These are phyloP conservation scores for Yamadazyma oceani DNA, from an alignment of 1,139 yeast species.

Conservation along the genomic window DNA sequence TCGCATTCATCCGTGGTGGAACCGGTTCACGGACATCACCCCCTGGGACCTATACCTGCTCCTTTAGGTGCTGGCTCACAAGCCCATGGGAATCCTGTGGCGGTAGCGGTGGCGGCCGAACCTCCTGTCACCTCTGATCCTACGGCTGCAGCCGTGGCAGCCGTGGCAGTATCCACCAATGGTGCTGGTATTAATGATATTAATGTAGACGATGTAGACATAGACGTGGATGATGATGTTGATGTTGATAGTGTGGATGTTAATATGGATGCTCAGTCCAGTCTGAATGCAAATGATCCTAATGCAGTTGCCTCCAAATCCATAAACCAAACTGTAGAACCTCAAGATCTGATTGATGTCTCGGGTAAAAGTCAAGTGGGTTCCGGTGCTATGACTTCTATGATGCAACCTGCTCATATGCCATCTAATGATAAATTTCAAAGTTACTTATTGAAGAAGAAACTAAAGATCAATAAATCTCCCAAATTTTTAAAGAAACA, in stretches of 20 bases:
- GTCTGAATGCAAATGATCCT: no score
- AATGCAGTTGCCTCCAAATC: neutral
- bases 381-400: no score
- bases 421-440: constrained; percentile 12
- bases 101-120: neutral
- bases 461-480: constrained; percentile 23
- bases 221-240: neutral
- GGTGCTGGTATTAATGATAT: neutral
- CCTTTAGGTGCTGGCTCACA: no score
- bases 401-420: neutral
- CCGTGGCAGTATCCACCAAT: neutral
- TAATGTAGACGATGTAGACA: neutral
- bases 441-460: constrained; percentile 15
- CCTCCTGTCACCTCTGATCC: neutral
- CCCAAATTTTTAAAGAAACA: constrained; percentile 42
- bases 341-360: neutral
- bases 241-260: no score
- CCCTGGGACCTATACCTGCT: no score
- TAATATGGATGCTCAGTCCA: no score
- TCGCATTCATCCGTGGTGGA: no score
- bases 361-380: neutral
- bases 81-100: no score
- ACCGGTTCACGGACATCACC: no score
- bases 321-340: neutral
- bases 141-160: neutral